Conservation (phyloP, 345 rosid genomes). For the Rhizophora mangle region DNA sequence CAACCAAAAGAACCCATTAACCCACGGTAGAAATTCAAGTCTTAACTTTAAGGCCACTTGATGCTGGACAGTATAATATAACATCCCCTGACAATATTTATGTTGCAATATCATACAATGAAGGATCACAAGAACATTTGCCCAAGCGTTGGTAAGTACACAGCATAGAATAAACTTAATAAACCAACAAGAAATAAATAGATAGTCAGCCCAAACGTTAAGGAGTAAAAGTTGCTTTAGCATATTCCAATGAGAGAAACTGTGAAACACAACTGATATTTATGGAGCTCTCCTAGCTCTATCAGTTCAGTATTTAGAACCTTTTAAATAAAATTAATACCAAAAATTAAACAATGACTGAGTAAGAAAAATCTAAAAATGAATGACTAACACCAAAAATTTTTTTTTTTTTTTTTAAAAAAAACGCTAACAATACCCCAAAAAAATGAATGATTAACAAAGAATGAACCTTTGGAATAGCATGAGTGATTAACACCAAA, state of each 20-base stretch:
- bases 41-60: not conserved
- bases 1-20: conserved; percentile 12
- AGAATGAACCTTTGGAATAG: no score
- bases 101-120: not conserved
- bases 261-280: not conserved
- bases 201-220: not conserved
- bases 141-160: not conserved
- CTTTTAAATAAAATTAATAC: no score
- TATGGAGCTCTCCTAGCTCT: not conserved
- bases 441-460: no score
- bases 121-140: not conserved
- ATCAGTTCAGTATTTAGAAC: no score
- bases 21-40: not conserved
- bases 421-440: no score
- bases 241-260: not conserved
- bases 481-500: no score
- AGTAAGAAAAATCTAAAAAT: no score
- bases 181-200: not conserved
- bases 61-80: not conserved
- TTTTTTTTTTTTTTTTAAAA: no score
- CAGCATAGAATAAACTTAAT: not conserved
- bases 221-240: not conserved
- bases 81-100: not conserved
- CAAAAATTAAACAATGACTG: no score
- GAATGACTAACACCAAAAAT: no score